Evolutionary conservation across 805 yeast species (phyloP), one percentile per base, ranked within the genome.

Genomic region (Myxozyma sirexii): DNA sequence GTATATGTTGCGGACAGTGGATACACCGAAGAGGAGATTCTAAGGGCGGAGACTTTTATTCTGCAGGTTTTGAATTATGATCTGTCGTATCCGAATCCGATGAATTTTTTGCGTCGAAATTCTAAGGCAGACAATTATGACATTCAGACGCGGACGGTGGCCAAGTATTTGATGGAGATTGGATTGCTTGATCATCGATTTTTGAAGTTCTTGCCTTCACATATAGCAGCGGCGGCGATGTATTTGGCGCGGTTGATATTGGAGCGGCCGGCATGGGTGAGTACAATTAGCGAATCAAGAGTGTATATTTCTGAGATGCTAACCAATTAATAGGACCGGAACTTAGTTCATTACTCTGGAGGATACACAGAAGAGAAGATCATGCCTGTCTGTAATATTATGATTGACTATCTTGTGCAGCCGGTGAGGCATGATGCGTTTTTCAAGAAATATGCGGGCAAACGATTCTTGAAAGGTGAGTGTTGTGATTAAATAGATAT

Each of bases 31-130:
- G 96, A 87, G 27, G 97, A 93, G 68, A 82, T 93, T 51, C 77
- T 90, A 60, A 84, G 84, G 68, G 97, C 98, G 1, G 99, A 93
- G 76, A 81, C 90, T 68, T 91, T 85, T 72, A 90, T 94, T 91
- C 87, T 93, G 69, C 92, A 89, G 70, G 87, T 90, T 45, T 81
- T 93, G 64, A 91, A 90, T 65, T 93, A 91, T 75, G 96, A 93
- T 73, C 84, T 93, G 83, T 97, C 97, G 23, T 93, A 92, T 90
- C 97, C 98, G 1, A 97, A 97, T 19, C 99, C 99, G 59, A 90
- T 93, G 97, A 88, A 96, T 43, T 93, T 92, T 70, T 78, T 93
- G 65, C 83, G 98, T 73, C 84, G 97, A 68, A 89, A 92, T 4
- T 88, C 96, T 59, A 93, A 93, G 76, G 98, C 98, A 10, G 99